Percentiles rank a stretch among this genome's conserved stretches.
phyloP scores from a whole-genome alignment of 2,329 filamentous ascomycete genomes.

The Trichoderma semiorbis region DNA sequence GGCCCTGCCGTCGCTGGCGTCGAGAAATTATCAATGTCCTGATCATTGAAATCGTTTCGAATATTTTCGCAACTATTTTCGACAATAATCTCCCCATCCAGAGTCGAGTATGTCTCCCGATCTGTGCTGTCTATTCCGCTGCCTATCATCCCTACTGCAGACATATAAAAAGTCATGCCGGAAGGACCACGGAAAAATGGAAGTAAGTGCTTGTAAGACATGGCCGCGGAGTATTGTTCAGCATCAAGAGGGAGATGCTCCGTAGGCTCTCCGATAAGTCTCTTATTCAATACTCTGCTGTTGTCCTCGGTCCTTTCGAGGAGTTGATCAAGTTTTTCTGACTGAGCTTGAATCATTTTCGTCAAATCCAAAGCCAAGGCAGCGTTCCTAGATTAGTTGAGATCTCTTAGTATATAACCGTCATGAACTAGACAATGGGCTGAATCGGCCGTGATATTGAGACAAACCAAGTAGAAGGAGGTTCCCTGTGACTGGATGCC shows the following conservation, averaged over 20 bases:
- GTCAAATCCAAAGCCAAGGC: background rate
- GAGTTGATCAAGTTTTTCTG: background rate
- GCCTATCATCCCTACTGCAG: background rate
- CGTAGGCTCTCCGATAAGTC: background rate
- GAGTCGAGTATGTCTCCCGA: background rate
- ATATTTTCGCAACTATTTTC: background rate
- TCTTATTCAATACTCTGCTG: background rate
- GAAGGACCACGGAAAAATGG: background rate
- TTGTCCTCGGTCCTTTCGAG: background rate
- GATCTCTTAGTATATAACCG: background rate
- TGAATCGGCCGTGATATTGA: background rate
- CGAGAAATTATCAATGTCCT: background rate
- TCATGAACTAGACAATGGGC: background rate
- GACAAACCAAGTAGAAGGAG: background rate
- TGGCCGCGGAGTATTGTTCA: background rate
- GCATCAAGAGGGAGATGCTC: background rate
- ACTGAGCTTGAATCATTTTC: background rate
- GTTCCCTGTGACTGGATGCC: background rate
- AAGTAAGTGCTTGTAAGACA: background rate
- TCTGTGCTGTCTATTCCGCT: background rate
- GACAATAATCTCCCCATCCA: background rate
- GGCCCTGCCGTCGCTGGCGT: background rate
- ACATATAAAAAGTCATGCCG: background rate
- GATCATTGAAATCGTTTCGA: background rate
- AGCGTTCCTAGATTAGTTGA: background rate